These are phyloP conservation scores for Spiraea crenata DNA, from an alignment of 331 rosid genomes.

Conservation along the genomic window DNA sequence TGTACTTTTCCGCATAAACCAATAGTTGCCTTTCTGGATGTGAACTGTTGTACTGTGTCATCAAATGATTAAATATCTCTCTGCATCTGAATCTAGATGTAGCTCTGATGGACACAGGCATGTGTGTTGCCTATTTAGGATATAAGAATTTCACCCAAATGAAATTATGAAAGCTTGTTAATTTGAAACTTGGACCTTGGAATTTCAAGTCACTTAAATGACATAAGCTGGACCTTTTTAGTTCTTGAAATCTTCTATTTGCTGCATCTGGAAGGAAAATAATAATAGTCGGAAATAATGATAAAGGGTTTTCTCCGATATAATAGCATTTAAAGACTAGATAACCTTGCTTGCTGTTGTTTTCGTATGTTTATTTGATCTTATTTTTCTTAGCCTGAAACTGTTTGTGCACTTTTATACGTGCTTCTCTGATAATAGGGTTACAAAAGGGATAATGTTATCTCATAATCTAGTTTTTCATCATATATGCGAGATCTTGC, in stretches of 20 bases:
- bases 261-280: background rate
- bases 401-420: background rate
- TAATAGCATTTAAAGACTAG: background rate
- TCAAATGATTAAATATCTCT: background rate
- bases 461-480: background rate
- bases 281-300: background rate
- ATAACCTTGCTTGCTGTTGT: background rate
- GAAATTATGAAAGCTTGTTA: background rate
- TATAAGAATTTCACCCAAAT: background rate
- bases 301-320: background rate
- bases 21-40: background rate
- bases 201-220: background rate
- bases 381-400: background rate
- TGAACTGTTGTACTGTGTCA: no score
- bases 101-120: background rate
- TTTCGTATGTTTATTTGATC: background rate
- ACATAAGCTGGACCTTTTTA: background rate
- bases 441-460: background rate
- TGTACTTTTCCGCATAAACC: background rate
- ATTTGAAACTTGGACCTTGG: background rate
- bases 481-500: background rate
- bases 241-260: background rate
- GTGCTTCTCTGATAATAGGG: background rate
- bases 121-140: background rate
- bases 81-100: background rate